Base-by-base conservation (phyloP, 2,329 filamentous ascomycete genomes). In the Allantophomopsis cytisporea region DNA sequence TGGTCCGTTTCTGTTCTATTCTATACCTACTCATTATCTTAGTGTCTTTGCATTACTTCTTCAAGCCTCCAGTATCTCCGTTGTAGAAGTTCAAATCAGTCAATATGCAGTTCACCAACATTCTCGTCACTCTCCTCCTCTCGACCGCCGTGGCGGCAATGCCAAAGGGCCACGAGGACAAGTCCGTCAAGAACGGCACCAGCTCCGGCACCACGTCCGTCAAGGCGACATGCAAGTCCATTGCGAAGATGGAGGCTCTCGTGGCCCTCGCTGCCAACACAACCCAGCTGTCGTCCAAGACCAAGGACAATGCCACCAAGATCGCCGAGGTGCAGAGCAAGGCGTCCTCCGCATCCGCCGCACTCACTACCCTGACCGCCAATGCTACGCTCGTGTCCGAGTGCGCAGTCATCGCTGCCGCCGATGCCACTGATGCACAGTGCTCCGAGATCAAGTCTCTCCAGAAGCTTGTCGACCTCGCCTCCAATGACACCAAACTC, bases 281-380 rank as follows among this genome's bases (percentile, higher is more conserved):
- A 6, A 62, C 60, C 28, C 46, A 50, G 42, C 53, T 64, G 4
- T 38, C 50, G 3, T 38, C 50, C 37, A 43, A 53, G 35, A 54
- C 56, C 36, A 44, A 58, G 16, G 54, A 54, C 48, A 58, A 64
- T 43, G 51, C 59, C 21, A 61, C 60, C 35, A 53, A 54, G 43
- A 52, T 55, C 5, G 54, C 51, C 10, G 49, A 49, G 18, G 53
- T 63, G 48, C 54, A 63, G 51, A 52, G 56, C 41, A 59, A 61
- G 48, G 58, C 58, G 2, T 47, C 56, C 14, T 41, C 49, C 4
- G 51, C 48, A 4, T 47, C 52, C 2, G 46, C 53, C 17, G 47
- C 49, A 43, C 55, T 62, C 38, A 43, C 48, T 16, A 46, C 51
- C 5, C 47, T 63, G 39, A 39, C 54, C 39, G 42, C 48, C 43